These are phyloP conservation scores for Fusarium sp. DNA, from an alignment of 2,329 filamentous ascomycete genomes.

Conservation along the genomic window DNA sequence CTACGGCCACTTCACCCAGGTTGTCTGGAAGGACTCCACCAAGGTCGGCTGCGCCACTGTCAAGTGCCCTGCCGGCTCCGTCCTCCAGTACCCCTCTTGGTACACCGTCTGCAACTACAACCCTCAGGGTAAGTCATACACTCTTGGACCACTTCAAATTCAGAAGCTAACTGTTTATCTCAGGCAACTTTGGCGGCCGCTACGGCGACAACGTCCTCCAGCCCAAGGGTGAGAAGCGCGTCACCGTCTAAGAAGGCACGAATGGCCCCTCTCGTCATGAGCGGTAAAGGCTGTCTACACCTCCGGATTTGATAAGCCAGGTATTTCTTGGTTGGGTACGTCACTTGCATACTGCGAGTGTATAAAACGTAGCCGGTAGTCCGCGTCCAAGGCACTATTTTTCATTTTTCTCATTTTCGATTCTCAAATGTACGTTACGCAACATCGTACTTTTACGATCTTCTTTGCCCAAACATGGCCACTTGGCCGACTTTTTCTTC, in stretches of 20 bases:
- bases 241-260: constrained; percentile 42
- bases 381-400: constrained; percentile 32
- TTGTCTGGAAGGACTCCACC: constrained; percentile 55
- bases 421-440: constrained; percentile 53
- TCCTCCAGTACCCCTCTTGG: constrained; percentile 66
- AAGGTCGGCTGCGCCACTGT: constrained; percentile 72
- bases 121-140: constrained; percentile 70
- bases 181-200: constrained; percentile 59
- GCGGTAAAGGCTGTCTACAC: constrained; percentile 22
- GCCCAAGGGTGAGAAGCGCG: constrained; percentile 46
- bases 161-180: too few relatives aligned
- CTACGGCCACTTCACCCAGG: constrained; percentile 69
- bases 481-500: constrained; percentile 37
- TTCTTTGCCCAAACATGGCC: constrained; percentile 44
- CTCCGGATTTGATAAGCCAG: constrained; percentile 11
- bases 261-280: constrained; percentile 13
- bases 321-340: constrained; percentile 27
- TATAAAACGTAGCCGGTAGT: constrained; percentile 21
- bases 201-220: constrained; percentile 63
- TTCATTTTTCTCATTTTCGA: constrained; percentile 44
- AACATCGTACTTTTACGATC: constrained; percentile 48
- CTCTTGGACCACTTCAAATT: not conserved
- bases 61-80: constrained; percentile 68
- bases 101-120: constrained; percentile 93
- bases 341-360: constrained; percentile 27